Evolutionary conservation across 129 eudicot species (phyloP).

Genomic region (Saposhnikovia divaricata): DNA sequence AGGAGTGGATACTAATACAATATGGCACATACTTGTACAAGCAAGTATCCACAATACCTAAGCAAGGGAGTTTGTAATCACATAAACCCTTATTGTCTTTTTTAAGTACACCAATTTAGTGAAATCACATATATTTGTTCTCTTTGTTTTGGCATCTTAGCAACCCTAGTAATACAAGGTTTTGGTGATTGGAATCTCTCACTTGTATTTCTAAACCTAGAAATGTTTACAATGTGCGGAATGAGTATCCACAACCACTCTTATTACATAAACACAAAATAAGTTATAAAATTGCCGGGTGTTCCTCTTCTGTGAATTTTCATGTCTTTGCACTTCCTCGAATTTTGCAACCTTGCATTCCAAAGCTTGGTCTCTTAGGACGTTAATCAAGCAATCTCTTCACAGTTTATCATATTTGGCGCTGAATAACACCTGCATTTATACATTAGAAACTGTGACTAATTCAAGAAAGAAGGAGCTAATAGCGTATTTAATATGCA

Average conservation of each 20-base stretch:
- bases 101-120: neutral
- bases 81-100: neutral
- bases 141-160: neutral
- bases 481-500: too few relatives aligned
- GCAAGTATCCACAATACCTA: neutral
- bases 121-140: neutral
- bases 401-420: neutral
- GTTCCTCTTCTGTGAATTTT: neutral
- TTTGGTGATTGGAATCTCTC: neutral
- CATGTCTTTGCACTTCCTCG: neutral
- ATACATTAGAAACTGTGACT: neutral
- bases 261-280: neutral
- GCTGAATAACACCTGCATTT: neutral
- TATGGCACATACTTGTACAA: neutral
- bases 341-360: neutral
- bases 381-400: neutral
- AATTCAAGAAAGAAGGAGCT: neutral
- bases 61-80: neutral
- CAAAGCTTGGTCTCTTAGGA: too few relatives aligned
- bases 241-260: neutral
- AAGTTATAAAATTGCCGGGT: neutral
- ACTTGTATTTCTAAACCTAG: neutral
- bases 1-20: neutral
- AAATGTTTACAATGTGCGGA: neutral
- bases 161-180: neutral